Conservation (phyloP, 768 basidiomycete species). For the Terana coerulea region DNA sequence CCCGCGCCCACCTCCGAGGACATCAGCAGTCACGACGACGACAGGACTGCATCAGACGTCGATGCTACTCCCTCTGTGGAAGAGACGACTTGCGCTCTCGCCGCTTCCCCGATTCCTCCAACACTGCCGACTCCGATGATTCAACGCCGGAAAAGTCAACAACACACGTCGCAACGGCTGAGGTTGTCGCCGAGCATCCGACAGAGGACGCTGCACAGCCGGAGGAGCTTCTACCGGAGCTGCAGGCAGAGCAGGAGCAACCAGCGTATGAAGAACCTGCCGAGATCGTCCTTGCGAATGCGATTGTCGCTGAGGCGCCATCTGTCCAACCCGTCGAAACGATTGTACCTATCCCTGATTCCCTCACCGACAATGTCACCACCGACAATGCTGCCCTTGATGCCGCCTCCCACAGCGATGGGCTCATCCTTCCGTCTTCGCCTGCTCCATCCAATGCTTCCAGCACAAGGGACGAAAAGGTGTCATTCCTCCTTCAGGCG, state of each 20-base stretch:
- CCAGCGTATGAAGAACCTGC: too few species aligned
- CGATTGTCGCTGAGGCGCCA: neutral
- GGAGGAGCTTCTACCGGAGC: too few species aligned
- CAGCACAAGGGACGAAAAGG: neutral
- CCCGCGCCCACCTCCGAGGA: neutral
- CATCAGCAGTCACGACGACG: neutral
- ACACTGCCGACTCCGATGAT: neutral
- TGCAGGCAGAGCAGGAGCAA: too few species aligned
- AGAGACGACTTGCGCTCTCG: neutral
- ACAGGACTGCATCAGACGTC: neutral
- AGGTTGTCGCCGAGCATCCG: neutral
- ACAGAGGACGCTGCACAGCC: neutral
- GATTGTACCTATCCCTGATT: neutral
- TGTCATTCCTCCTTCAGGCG: neutral
- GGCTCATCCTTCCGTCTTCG: neutral
- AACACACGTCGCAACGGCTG: neutral
- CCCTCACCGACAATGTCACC: neutral
- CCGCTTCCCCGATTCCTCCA: neutral
- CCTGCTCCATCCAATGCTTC: neutral
- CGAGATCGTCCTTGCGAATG: too few species aligned
- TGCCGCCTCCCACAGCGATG: neutral
- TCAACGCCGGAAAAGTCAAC: neutral
- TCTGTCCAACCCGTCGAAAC: neutral
- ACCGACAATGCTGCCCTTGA: neutral
- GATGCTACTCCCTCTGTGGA: neutral